These are phyloP conservation scores for Flaveria ramosissima DNA, from an alignment of 129 eudicot genomes.

Conservation along the genomic window DNA sequence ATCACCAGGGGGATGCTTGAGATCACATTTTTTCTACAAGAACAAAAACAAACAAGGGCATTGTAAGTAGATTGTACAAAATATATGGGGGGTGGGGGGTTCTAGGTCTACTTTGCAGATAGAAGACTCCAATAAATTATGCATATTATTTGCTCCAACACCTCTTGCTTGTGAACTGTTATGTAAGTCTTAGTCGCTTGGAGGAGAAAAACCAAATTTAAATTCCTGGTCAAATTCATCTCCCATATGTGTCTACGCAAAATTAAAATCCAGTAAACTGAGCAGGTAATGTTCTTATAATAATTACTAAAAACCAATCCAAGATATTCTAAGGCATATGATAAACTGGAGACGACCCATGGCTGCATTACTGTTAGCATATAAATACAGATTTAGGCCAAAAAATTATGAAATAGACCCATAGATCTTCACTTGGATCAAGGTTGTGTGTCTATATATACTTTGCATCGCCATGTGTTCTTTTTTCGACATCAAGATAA, in stretches of 20 bases:
- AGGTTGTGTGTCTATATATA: background rate
- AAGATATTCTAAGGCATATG: background rate
- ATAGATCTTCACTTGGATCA: background rate
- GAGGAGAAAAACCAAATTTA: background rate
- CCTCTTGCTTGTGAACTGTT: background rate
- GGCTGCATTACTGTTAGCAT: background rate
- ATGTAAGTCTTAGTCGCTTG: background rate
- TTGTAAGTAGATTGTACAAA: slow-evolving; percentile 1
- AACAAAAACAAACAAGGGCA: background rate
- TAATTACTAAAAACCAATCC: background rate
- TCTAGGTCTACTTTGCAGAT: background rate
- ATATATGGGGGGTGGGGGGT: background rate
- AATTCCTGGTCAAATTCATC: background rate
- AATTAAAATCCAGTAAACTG: background rate
- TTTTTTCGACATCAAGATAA: background rate
- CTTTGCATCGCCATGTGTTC: background rate
- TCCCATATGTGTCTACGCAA: background rate
- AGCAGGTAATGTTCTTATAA: background rate
- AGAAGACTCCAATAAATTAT: background rate
- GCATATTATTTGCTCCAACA: background rate
- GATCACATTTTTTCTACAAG: slow-evolving; percentile 88
- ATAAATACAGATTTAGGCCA: background rate
- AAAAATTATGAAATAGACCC: background rate
- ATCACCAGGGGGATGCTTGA: slow-evolving; percentile 99
- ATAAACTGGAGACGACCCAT: background rate